A percentile compares a stretch with the other conserved stretches of the same genome.
phyloP scores from a whole-genome alignment of 2,329 filamentous ascomycete species.

The Hirsutella minnesotensis region DNA sequence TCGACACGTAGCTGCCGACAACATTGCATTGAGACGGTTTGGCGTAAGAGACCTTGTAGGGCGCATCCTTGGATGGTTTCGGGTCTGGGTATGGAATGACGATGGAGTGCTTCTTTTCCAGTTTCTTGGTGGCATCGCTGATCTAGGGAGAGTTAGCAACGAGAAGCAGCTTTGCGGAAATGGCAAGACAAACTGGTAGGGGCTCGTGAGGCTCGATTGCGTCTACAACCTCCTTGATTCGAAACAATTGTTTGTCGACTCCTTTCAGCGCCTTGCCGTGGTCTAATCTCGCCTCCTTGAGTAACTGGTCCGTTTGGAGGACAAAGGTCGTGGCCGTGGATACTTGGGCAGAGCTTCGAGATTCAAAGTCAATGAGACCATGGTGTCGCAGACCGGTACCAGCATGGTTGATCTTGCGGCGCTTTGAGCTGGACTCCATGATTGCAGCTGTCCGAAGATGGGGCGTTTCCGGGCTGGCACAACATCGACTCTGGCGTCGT shows the following conservation, averaged over 20 bases:
- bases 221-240: slow-evolving; percentile 41
- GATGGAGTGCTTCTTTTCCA: slow-evolving; percentile 56
- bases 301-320: slow-evolving; percentile 46
- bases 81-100: slow-evolving; percentile 79
- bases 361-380: slow-evolving; percentile 28
- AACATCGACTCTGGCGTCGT: background rate
- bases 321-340: slow-evolving; percentile 43
- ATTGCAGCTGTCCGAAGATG: background rate
- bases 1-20: slow-evolving; percentile 74
- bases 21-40: slow-evolving; percentile 73
- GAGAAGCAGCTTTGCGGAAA: background rate
- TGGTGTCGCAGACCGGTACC: slow-evolving; percentile 20
- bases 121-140: slow-evolving; percentile 51
- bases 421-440: slow-evolving; percentile 37
- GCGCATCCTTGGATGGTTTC: slow-evolving; percentile 59
- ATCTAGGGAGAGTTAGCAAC: slow-evolving; percentile 35
- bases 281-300: slow-evolving; percentile 42
- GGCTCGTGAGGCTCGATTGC: slow-evolving; percentile 35
- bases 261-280: slow-evolving; percentile 35
- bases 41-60: slow-evolving; percentile 71
- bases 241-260: slow-evolving; percentile 36
- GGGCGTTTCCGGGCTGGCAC: background rate
- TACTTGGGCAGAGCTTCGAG: slow-evolving; percentile 25
- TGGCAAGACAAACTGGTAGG: slow-evolving; percentile 29
- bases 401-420: slow-evolving; percentile 34